phyloP scores from a whole-genome alignment of 164 flowering plant species.

The Chimonanthus salicifolius region DNA sequence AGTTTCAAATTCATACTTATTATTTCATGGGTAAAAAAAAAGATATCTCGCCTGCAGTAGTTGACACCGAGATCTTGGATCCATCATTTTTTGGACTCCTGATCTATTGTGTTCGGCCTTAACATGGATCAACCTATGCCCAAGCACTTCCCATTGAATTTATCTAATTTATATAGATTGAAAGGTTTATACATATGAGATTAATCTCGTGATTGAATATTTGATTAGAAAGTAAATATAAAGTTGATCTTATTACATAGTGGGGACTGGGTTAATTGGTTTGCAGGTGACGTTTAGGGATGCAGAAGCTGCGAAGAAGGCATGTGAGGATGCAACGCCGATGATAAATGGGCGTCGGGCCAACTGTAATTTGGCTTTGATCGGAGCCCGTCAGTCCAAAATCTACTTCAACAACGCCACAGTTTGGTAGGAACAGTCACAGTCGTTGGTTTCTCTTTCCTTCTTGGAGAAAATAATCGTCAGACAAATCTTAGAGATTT shows the following conservation, averaged over 20 bases:
- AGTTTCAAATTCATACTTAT: no score
- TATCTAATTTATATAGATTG: no score
- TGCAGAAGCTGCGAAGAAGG: conserved; percentile 80
- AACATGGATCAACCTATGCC: no score
- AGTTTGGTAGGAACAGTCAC: conserved; percentile 29
- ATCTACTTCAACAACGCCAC: conserved; percentile 32
- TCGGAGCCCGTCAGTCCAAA: conserved; percentile 78
- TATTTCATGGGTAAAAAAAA: no score
- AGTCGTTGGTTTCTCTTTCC: no score
- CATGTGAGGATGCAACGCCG: conserved; percentile 84
- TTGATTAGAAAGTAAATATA: not conserved
- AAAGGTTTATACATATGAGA: not conserved
- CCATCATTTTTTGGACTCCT: no score
- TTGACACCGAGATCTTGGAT: no score
- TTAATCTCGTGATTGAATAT: not conserved
- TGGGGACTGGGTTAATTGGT: not conserved
- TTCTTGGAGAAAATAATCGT: no score
- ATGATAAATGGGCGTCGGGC: conserved; percentile 88
- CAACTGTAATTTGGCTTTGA: conserved; percentile 89
- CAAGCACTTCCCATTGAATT: no score
- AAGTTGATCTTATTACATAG: not conserved
- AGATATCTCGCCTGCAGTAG: no score
- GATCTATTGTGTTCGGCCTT: no score
- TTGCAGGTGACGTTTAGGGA: conserved; percentile 89
- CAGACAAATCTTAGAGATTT: no score